A percentile compares a stretch with the other conserved stretches of the same genome.
Evolutionary conservation across 371 early-diverging fungal species (phyloP).

Genomic region (Mortierella sp.): DNA sequence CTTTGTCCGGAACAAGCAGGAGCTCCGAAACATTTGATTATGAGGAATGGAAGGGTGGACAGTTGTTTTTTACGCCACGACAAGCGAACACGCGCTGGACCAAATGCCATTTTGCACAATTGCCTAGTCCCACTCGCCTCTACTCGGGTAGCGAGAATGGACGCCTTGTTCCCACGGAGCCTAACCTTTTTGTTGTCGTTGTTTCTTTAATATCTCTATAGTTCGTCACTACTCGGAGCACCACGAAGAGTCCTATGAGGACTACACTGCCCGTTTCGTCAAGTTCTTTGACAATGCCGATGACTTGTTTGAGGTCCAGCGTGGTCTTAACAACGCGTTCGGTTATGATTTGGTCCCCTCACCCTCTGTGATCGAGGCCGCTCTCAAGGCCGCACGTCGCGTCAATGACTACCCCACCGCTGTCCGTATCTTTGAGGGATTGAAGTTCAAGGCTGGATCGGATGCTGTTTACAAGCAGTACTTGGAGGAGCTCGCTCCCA

Average conservation of each 20-base stretch:
- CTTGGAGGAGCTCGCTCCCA: slow-evolving; percentile 86
- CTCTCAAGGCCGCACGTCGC: slow-evolving; percentile 80
- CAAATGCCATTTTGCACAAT: too few species aligned
- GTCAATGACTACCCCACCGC: slow-evolving; percentile 94
- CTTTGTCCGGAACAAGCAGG: slow-evolving; percentile 14
- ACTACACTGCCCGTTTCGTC: slow-evolving; percentile 84
- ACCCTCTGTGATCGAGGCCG: slow-evolving; percentile 87
- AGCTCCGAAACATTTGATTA: slow-evolving; percentile 18
- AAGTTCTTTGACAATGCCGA: slow-evolving; percentile 92
- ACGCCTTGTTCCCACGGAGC: too few species aligned
- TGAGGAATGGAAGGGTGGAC: too few species aligned
- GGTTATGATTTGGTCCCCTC: slow-evolving; percentile 97
- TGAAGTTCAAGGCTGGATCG: slow-evolving; percentile 91
- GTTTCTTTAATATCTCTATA: background rate
- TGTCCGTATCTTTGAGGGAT: slow-evolving; percentile 93
- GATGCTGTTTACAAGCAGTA: slow-evolving; percentile 90
- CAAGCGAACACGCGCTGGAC: too few species aligned
- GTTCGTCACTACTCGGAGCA: slow-evolving; percentile 69
- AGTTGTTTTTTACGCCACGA: too few species aligned
- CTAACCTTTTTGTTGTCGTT: background rate
- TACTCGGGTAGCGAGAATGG: too few species aligned
- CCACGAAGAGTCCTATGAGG: slow-evolving; percentile 85
- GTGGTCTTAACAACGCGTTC: slow-evolving; percentile 97
- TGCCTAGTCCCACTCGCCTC: too few species aligned
- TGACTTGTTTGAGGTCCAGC: slow-evolving; percentile 97